Evolutionary conservation across 2,329 filamentous ascomycete species (phyloP).

Genomic region (Pseudopyrenochaeta lycopersici): DNA sequence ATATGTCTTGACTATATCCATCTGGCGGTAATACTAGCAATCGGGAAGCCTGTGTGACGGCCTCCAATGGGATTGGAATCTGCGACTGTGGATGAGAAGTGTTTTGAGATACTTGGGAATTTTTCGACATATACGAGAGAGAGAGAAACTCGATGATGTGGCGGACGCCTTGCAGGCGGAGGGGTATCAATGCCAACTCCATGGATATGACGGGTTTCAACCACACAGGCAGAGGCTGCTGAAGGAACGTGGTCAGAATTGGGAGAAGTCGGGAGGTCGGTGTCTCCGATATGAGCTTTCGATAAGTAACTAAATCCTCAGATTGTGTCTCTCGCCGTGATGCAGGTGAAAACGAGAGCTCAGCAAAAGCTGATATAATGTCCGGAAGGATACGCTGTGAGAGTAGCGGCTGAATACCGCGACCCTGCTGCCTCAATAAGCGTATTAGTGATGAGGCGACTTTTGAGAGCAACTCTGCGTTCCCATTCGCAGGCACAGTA

Average conservation of each 20-base stretch:
- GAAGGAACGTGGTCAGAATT: slow-evolving; percentile 69
- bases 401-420: slow-evolving; percentile 48
- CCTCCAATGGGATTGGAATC: slow-evolving; percentile 73
- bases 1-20: slow-evolving; percentile 63
- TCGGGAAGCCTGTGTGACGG: slow-evolving; percentile 69
- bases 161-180: slow-evolving; percentile 70
- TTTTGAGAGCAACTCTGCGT: slow-evolving; percentile 22
- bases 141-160: slow-evolving; percentile 76
- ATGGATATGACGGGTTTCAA: slow-evolving; percentile 66
- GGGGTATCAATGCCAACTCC: slow-evolving; percentile 67
- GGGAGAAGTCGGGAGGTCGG: slow-evolving; percentile 67
- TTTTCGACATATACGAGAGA: slow-evolving; percentile 66
- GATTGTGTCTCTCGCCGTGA: slow-evolving; percentile 10
- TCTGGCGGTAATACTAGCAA: slow-evolving; percentile 69
- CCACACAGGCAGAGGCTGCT: slow-evolving; percentile 69
- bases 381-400: slow-evolving; percentile 46
- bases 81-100: slow-evolving; percentile 43
- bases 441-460: slow-evolving; percentile 27
- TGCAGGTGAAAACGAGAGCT: slow-evolving; percentile 45
- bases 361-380: slow-evolving; percentile 44
- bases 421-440: slow-evolving; percentile 36
- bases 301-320: slow-evolving; percentile 26
- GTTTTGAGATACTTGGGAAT: slow-evolving; percentile 53
- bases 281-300: slow-evolving; percentile 33
- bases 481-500: slow-evolving; percentile 11